These are phyloP conservation scores for Paramecium pentaurelia DNA, from an alignment of 73 alveolate species.

Conservation along the genomic window DNA sequence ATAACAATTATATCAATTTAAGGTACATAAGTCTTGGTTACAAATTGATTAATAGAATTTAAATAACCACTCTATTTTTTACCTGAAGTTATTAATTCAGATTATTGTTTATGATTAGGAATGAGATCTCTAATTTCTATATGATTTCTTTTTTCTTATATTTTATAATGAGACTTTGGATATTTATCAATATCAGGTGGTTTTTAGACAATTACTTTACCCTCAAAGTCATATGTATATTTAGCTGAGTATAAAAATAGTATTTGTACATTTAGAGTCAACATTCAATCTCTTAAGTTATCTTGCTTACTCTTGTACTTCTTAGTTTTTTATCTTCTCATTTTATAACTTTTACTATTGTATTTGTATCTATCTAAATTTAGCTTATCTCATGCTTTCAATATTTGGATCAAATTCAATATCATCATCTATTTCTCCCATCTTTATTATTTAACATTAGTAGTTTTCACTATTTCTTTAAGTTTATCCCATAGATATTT, in stretches of 20 bases:
- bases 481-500: background rate
- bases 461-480: background rate
- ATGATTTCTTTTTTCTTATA: background rate
- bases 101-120: background rate
- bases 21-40: background rate
- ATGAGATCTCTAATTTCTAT: background rate
- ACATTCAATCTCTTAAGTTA: conserved; percentile 19
- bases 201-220: conserved; percentile 2
- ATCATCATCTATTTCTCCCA: background rate
- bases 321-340: background rate
- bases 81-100: background rate
- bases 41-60: background rate
- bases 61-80: background rate
- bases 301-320: background rate
- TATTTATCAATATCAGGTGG: conserved; percentile 35
- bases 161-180: background rate
- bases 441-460: background rate
- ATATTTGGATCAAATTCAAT: background rate
- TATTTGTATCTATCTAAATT: background rate
- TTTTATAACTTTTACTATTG: background rate
- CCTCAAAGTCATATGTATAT: conserved; percentile 34
- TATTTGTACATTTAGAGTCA: background rate
- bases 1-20: background rate
- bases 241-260: background rate
- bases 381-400: conserved; percentile 29